These are phyloP conservation scores for Wickerhamiella shivajii DNA, from an alignment of 805 yeast species.

Conservation along the genomic window DNA sequence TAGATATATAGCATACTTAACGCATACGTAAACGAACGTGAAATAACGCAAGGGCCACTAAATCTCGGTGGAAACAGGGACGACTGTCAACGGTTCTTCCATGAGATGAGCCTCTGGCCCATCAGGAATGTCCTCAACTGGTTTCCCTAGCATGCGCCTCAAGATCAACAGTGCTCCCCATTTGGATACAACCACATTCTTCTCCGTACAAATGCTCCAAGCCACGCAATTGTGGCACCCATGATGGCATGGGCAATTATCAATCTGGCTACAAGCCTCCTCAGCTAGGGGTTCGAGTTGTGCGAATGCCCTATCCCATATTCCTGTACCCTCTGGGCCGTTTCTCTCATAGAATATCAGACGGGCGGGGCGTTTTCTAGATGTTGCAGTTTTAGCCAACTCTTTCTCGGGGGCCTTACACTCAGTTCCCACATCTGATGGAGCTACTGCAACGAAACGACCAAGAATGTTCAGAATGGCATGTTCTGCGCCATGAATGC, in stretches of 20 bases:
- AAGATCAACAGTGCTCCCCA: slow-evolving; percentile 66
- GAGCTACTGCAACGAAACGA: slow-evolving; percentile 50
- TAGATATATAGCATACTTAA: too few species aligned
- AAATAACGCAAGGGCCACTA: too few species aligned
- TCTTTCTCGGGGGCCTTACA: slow-evolving; percentile 98
- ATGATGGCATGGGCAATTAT: slow-evolving; percentile 42
- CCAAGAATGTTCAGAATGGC: slow-evolving; percentile 72
- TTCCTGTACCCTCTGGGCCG: slow-evolving; percentile 67
- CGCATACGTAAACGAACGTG: too few species aligned
- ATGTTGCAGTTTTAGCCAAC: slow-evolving; percentile 60
- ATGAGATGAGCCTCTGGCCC: slow-evolving; percentile 25
- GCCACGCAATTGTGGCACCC: slow-evolving; percentile 86
- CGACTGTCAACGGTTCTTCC: too few species aligned
- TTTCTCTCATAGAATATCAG: slow-evolving; percentile 69
- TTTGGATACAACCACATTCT: slow-evolving; percentile 69
- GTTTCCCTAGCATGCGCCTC: slow-evolving; percentile 42
- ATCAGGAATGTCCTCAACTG: slow-evolving; percentile 29
- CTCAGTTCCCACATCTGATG: slow-evolving; percentile 65
- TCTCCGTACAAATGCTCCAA: slow-evolving; percentile 66
- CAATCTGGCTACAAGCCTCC: slow-evolving; percentile 43
- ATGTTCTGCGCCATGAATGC: slow-evolving; percentile 95
- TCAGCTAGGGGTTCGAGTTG: slow-evolving; percentile 51
- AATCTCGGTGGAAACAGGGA: too few species aligned
- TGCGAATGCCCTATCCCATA: slow-evolving; percentile 66
- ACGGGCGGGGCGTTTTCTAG: slow-evolving; percentile 72